These are phyloP conservation scores for Galeopsis tetrahit DNA, from an alignment of 257 asterid genomes.

Conservation along the genomic window DNA sequence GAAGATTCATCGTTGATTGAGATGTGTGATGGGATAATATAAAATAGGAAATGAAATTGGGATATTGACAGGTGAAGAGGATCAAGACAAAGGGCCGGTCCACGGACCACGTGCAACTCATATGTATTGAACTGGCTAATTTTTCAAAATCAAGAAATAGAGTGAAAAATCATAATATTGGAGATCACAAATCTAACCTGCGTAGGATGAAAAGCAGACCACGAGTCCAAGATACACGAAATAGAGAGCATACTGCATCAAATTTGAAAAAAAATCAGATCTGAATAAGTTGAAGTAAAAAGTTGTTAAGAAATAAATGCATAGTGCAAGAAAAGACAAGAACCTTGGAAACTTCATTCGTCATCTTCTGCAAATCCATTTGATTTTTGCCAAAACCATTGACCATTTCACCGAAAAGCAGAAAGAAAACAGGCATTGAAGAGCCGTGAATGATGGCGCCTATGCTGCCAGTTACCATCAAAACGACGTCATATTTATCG, in stretches of 20 bases:
- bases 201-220: constrained; percentile 93
- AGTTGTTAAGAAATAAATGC: neutral
- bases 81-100: constrained; percentile 77
- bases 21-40: constrained; percentile 61
- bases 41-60: constrained; percentile 40
- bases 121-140: constrained; percentile 52
- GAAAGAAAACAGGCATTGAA: constrained; percentile 97
- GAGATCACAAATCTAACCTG: constrained; percentile 70
- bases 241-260: constrained; percentile 90
- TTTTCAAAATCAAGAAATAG: neutral
- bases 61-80: constrained; percentile 68
- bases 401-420: constrained; percentile 92
- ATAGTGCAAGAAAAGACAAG: neutral
- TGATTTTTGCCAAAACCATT: constrained; percentile 97
- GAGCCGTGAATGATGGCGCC: constrained; percentile 96
- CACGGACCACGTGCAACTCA: constrained; percentile 94
- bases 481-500: constrained; percentile 46
- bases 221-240: constrained; percentile 93
- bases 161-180: neutral
- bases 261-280: constrained; percentile 49
- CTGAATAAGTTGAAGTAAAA: constrained; percentile 34
- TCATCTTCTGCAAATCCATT: constrained; percentile 77
- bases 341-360: constrained; percentile 77
- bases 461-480: constrained; percentile 56
- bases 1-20: constrained; percentile 52